Evolutionary conservation across 805 yeast genomes (phyloP).

Genomic region (Saturnispora saitoi): DNA sequence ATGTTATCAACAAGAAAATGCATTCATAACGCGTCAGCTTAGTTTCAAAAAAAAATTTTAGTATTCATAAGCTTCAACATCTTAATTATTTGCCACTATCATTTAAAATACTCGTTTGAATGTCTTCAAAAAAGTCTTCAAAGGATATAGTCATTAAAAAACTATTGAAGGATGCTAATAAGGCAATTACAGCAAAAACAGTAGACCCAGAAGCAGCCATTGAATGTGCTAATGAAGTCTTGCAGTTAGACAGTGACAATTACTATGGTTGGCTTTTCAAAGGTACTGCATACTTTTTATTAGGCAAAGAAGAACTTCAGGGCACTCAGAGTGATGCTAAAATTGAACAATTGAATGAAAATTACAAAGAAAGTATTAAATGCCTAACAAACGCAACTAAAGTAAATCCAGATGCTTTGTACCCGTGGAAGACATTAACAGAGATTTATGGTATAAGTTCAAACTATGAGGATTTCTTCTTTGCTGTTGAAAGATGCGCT

Average conservation of each 20-base stretch:
- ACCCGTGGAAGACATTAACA: constrained; percentile 79
- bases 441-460: constrained; percentile 33
- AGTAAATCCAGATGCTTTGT: constrained; percentile 40
- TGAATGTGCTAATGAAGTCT: constrained; percentile 44
- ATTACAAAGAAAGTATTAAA: background rate
- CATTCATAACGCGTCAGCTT: background rate
- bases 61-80: background rate
- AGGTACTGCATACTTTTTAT: constrained; percentile 47
- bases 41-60: background rate
- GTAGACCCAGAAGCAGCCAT: constrained; percentile 46
- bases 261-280: constrained; percentile 62
- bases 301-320: constrained; percentile 35
- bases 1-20: background rate
- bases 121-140: constrained; percentile 4
- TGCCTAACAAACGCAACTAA: constrained; percentile 43
- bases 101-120: background rate
- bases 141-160: constrained; percentile 15
- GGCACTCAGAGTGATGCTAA: constrained; percentile 28
- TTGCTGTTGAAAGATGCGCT: constrained; percentile 37
- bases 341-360: background rate
- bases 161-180: constrained; percentile 40
- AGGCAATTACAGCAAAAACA: constrained; percentile 46
- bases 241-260: constrained; percentile 46
- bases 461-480: constrained; percentile 39
- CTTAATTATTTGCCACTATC: background rate